Conservation (phyloP, 2,329 filamentous ascomycete genomes). For the Phialocephala sp. region DNA sequence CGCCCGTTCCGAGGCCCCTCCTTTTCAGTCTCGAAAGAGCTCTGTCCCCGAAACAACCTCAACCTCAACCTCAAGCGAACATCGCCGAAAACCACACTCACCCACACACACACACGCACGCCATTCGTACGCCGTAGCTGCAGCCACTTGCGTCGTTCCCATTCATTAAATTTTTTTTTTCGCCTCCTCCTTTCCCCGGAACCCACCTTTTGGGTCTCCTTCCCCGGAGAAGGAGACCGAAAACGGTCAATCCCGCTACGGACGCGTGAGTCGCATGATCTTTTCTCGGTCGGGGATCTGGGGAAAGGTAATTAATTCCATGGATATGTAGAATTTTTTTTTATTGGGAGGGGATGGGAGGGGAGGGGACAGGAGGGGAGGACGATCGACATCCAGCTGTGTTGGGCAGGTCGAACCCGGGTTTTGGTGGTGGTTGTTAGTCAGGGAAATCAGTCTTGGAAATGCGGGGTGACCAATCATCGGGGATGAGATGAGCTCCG, state of each 20-base stretch:
- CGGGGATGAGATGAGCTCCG: too few species aligned
- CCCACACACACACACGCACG: background rate
- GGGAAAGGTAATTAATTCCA: background rate
- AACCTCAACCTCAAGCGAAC: too few species aligned
- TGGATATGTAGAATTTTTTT: background rate
- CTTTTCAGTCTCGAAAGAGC: background rate
- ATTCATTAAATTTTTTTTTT: background rate
- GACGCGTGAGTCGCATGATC: background rate
- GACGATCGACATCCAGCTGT: background rate
- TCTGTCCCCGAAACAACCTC: background rate
- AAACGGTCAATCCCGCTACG: too few species aligned
- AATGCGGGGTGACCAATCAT: background rate
- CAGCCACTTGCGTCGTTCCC: background rate
- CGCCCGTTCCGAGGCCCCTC: too few species aligned
- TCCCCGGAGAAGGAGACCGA: background rate
- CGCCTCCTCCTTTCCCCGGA: conserved; percentile 1
- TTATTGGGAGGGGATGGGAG: background rate
- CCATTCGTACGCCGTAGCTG: background rate
- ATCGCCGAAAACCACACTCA: background rate
- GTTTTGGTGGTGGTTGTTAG: too few species aligned
- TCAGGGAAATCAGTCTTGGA: background rate
- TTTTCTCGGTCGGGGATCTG: background rate
- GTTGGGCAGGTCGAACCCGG: too few species aligned
- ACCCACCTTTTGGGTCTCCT: background rate
- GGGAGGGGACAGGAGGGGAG: too few species aligned